Percentiles rank a stretch among this genome's conserved stretches.
Conservation (phyloP, 202 grass and related monocot species). For the Zoysia matrella region DNA sequence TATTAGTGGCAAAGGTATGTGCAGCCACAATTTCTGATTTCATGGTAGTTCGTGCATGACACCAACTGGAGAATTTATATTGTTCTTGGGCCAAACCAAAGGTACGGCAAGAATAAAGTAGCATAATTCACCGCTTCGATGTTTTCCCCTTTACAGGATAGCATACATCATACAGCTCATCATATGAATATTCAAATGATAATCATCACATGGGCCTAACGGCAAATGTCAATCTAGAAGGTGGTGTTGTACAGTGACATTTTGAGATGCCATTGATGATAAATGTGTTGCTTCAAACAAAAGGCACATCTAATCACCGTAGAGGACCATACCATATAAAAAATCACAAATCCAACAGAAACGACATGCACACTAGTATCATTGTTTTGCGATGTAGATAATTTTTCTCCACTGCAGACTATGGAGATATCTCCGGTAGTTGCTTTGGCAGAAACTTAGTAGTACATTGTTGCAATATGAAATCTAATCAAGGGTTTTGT, state of each 20-base stretch:
- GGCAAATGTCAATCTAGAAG: conserved; percentile 44
- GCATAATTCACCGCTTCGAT: conserved; percentile 17
- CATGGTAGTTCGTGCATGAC: conserved; percentile 28
- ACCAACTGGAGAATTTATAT: conserved; percentile 42
- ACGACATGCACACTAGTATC: conserved; percentile 33
- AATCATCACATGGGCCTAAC: conserved; percentile 46
- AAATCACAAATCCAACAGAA: conserved; percentile 37
- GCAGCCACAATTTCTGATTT: neutral
- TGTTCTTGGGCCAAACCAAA: conserved; percentile 13
- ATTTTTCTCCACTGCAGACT: neutral
- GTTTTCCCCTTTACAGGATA: conserved; percentile 49
- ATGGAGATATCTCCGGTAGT: neutral
- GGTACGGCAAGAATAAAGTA: conserved; percentile 39
- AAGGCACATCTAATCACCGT: conserved; percentile 36
- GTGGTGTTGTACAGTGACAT: conserved; percentile 27
- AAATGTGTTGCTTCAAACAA: conserved; percentile 41
- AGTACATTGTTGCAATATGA: neutral
- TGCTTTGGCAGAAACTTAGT: neutral
- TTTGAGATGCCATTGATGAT: conserved; percentile 21
- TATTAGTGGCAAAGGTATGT: neutral
- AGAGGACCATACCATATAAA: conserved; percentile 25
- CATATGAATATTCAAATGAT: conserved; percentile 33
- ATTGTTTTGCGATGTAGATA: conserved; percentile 24
- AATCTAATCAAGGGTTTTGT: neutral
- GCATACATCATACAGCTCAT: conserved; percentile 39